Conservation (phyloP, 305 asterid genomes). For the Withania somnifera region DNA sequence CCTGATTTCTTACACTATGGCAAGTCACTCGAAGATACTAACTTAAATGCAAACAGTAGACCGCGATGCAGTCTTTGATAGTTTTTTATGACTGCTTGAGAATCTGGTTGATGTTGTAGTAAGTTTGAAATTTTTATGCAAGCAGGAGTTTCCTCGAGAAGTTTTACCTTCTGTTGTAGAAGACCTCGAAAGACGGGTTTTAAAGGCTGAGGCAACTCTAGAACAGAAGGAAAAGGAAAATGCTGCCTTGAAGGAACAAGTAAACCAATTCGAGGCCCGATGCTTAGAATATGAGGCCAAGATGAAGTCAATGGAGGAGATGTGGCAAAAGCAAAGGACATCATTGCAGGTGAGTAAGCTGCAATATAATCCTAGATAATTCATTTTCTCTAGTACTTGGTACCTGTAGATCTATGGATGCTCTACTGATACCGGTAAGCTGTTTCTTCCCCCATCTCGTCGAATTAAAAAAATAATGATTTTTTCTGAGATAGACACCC, state of each 20-base stretch:
- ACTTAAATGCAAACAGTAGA: background rate
- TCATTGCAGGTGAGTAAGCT: slow-evolving; percentile 65
- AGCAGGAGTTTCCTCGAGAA: slow-evolving; percentile 52
- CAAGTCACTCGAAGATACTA: background rate
- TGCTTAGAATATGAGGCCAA: slow-evolving; percentile 69
- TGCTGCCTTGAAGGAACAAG: slow-evolving; percentile 58
- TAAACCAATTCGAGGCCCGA: slow-evolving; percentile 47
- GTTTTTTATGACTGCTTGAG: background rate
- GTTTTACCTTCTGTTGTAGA: slow-evolving; percentile 42
- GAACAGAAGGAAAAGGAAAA: slow-evolving; percentile 74
- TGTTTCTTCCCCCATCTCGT: background rate
- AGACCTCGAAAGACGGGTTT: slow-evolving; percentile 56
- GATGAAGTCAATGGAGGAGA: slow-evolving; percentile 87
- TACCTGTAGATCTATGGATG: background rate
- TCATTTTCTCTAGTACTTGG: background rate
- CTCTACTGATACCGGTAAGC: background rate
- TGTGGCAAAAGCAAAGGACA: slow-evolving; percentile 81
- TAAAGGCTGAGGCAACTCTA: slow-evolving; percentile 39
- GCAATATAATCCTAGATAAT: background rate
- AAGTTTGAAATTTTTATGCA: slow-evolving; percentile 9
- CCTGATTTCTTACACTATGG: background rate
- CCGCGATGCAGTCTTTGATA: background rate
- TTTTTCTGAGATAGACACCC: background rate
- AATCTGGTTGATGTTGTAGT: background rate
- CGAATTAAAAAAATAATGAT: background rate